Percentiles rank a stretch among this genome's conserved stretches.
Evolutionary conservation across 2,329 filamentous ascomycete genomes (phyloP).

Genomic region (Penicillium freii): DNA sequence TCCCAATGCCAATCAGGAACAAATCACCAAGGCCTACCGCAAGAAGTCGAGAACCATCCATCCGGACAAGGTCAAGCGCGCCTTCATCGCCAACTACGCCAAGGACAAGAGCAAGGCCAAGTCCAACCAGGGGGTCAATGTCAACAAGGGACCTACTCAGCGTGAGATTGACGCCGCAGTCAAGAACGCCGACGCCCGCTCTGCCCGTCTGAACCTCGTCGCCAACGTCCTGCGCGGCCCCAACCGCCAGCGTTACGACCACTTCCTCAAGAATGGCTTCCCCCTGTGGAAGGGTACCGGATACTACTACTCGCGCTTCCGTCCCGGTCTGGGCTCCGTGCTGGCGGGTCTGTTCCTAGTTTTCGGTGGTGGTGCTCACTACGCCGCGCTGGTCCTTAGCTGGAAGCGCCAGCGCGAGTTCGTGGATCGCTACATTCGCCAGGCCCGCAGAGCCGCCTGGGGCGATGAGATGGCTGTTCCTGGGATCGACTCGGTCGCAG

Average conservation of each 20-base stretch:
- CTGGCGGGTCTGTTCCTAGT: slow-evolving; percentile 77
- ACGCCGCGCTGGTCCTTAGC: slow-evolving; percentile 76
- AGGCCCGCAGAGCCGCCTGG: slow-evolving; percentile 85
- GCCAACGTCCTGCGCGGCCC: slow-evolving; percentile 80
- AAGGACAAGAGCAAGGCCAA: slow-evolving; percentile 52
- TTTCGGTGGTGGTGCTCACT: slow-evolving; percentile 82
- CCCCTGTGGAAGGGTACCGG: slow-evolving; percentile 95
- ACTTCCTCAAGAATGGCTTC: slow-evolving; percentile 91
- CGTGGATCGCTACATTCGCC: slow-evolving; percentile 84
- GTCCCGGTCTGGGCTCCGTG: slow-evolving; percentile 84
- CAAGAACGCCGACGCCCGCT: slow-evolving; percentile 78
- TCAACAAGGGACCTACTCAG: slow-evolving; percentile 68
- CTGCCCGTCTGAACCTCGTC: slow-evolving; percentile 80
- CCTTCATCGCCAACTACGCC: slow-evolving; percentile 69
- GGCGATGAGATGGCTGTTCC: slow-evolving; percentile 73
- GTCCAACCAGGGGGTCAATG: slow-evolving; percentile 60
- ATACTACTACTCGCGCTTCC: slow-evolving; percentile 95
- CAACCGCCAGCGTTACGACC: slow-evolving; percentile 83
- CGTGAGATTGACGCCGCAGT: slow-evolving; percentile 73
- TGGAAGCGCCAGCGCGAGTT: slow-evolving; percentile 92
- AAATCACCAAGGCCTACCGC: slow-evolving; percentile 91
- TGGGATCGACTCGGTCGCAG: slow-evolving; percentile 53
- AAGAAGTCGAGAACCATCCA: slow-evolving; percentile 80
- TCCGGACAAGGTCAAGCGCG: slow-evolving; percentile 91
- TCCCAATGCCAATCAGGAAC: slow-evolving; percentile 72